Percentiles rank a stretch among this genome's conserved stretches.
Conservation (phyloP, 345 rosid species). For the Moricandia arvensis region DNA sequence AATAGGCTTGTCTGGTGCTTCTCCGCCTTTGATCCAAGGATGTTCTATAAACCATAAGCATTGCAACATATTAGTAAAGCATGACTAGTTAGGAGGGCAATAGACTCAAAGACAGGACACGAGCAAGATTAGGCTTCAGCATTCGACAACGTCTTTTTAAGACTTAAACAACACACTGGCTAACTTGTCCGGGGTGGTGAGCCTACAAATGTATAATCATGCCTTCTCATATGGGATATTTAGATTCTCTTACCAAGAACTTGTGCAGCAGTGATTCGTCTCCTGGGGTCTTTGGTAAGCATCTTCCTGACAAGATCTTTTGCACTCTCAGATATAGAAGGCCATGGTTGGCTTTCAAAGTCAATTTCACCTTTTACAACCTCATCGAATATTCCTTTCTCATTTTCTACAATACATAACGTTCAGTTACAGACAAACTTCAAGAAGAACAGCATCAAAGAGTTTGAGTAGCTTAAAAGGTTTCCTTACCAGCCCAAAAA, state of each 20-base stretch:
- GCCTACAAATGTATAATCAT: not conserved
- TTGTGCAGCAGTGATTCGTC: constrained; percentile 71
- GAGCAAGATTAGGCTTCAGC: not conserved
- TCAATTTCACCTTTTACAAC: constrained; percentile 73
- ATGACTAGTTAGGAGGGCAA: constrained; percentile 19
- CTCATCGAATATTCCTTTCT: constrained; percentile 79
- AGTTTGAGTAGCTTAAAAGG: not conserved
- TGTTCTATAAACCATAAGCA: constrained; percentile 52
- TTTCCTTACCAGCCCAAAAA: constrained; percentile 85
- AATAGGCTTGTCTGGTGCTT: constrained; percentile 86
- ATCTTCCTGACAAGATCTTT: constrained; percentile 83
- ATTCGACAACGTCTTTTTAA: not conserved
- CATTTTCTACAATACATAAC: constrained; percentile 55
- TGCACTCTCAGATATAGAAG: constrained; percentile 79
- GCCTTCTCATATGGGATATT: not conserved
- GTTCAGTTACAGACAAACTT: not conserved
- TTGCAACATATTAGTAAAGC: constrained; percentile 30
- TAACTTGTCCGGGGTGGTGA: not conserved
- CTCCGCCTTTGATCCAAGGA: constrained; percentile 91
- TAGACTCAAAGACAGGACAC: constrained; percentile 1
- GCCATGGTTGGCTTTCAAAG: constrained; percentile 81
- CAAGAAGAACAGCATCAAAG: not conserved
- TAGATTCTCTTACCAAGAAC: constrained; percentile 66
- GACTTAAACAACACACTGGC: not conserved
- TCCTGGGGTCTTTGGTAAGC: constrained; percentile 73